Evolutionary conservation across 352 stramenopile genomes (phyloP).

Genomic region (Globisporangium perplexum): DNA sequence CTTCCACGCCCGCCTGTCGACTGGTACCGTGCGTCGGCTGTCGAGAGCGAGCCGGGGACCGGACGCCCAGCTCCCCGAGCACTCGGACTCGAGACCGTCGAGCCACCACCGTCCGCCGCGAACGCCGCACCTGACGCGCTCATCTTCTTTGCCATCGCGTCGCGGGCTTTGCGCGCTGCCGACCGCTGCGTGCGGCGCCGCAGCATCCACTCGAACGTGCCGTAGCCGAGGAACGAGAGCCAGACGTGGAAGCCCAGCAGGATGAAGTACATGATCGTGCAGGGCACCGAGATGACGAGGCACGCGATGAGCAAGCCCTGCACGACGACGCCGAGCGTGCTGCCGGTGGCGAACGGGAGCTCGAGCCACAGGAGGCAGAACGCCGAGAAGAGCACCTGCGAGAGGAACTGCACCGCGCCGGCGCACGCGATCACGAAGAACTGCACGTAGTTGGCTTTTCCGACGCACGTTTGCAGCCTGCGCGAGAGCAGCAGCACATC

Average conservation of each 20-base stretch:
- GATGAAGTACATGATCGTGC: constrained; percentile 84
- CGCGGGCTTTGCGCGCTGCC: constrained; percentile 29
- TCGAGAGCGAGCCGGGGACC: constrained; percentile 9
- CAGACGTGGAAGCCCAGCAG: constrained; percentile 79
- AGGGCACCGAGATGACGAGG: constrained; percentile 67
- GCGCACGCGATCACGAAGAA: constrained; percentile 81
- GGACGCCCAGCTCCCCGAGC: not conserved
- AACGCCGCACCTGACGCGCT: constrained; percentile 12
- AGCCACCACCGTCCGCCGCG: not conserved
- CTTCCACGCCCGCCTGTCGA: constrained; percentile 32
- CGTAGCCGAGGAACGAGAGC: constrained; percentile 73
- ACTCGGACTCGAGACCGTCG: not conserved
- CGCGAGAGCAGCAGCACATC: not conserved
- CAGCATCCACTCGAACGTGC: constrained; percentile 88
- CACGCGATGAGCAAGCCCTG: constrained; percentile 42
- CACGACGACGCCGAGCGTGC: constrained; percentile 25
- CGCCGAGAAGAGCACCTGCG: constrained; percentile 50
- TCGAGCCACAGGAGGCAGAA: constrained; percentile 56
- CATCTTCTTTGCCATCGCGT: constrained; percentile 12
- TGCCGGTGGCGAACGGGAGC: constrained; percentile 22
- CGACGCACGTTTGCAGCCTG: constrained; percentile 82
- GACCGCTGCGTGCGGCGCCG: constrained; percentile 62
- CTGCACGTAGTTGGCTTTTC: constrained; percentile 74
- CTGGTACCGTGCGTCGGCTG: constrained; percentile 15
- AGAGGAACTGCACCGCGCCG: constrained; percentile 56